These are phyloP conservation scores for Saraca asoca DNA, from an alignment of 331 rosid genomes.

Conservation along the genomic window DNA sequence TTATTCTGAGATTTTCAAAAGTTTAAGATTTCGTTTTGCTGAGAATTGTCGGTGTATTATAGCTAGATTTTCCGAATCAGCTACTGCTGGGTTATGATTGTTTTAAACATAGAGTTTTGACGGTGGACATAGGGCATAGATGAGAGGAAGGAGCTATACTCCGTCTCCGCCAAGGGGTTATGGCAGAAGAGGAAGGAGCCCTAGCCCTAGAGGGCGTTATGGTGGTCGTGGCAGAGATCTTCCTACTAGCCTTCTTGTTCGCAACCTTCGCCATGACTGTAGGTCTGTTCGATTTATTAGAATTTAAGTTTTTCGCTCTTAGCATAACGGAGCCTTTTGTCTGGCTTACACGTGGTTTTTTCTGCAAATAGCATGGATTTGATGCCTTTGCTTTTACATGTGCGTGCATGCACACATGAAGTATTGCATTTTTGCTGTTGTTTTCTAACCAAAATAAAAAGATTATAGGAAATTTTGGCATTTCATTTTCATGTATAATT, in stretches of 20 bases:
- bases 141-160: slow-evolving; percentile 95
- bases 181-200: slow-evolving; percentile 85
- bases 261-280: slow-evolving; percentile 96
- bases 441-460: neutral
- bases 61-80: neutral
- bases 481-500: too few relatives aligned
- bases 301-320: neutral
- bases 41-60: neutral
- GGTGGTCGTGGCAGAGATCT: slow-evolving; percentile 76
- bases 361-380: too few relatives aligned
- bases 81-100: neutral
- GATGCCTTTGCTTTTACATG: too few relatives aligned
- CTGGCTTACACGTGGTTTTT: neutral
- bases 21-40: neutral
- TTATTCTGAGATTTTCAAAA: neutral
- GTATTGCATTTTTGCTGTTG: neutral
- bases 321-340: neutral
- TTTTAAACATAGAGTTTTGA: neutral
- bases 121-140: slow-evolving; percentile 26
- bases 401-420: too few relatives aligned
- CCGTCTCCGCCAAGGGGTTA: slow-evolving; percentile 91
- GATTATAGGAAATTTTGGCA: neutral
- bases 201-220: slow-evolving; percentile 92
- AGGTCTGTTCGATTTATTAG: slow-evolving; percentile 48
- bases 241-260: slow-evolving; percentile 94